Conservation (phyloP, 2,329 filamentous ascomycete species). For the Arthroderma sp. region DNA sequence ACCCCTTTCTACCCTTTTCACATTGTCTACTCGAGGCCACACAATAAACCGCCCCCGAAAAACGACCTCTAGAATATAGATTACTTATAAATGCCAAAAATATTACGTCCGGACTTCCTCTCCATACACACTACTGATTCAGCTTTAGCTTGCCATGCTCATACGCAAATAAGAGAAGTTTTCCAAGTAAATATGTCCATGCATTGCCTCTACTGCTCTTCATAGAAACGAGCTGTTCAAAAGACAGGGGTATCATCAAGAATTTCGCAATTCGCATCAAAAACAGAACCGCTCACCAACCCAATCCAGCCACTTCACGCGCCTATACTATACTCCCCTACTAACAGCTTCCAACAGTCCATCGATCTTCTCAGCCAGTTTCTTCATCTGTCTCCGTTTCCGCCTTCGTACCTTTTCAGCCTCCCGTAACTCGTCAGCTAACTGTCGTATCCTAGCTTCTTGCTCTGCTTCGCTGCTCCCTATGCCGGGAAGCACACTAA, state of each 20-base stretch:
- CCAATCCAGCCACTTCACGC: background rate
- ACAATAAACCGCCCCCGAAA: background rate
- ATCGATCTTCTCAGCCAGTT: slow-evolving; percentile 32
- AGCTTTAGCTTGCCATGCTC: too few relatives aligned
- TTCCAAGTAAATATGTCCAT: too few relatives aligned
- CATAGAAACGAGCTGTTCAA: background rate
- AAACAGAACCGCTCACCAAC: background rate
- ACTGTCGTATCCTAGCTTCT: slow-evolving; percentile 30
- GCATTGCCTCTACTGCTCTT: background rate
- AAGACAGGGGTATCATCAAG: background rate
- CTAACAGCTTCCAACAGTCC: slow-evolving; percentile 32
- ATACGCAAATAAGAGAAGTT: too few relatives aligned
- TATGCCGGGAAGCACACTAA: slow-evolving; percentile 36
- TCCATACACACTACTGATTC: too few relatives aligned
- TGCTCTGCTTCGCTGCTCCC: slow-evolving; percentile 36
- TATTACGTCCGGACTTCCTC: background rate
- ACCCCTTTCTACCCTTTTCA: background rate
- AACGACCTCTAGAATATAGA: background rate
- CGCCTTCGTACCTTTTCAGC: slow-evolving; percentile 33
- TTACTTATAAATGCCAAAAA: background rate
- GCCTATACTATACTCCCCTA: slow-evolving; percentile 16
- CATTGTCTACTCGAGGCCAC: background rate
- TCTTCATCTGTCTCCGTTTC: slow-evolving; percentile 33
- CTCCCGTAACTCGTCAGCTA: slow-evolving; percentile 34
- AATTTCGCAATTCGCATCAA: background rate